These are phyloP conservation scores for Dryas alaskensis DNA, from an alignment of 306 rosid genomes.

Conservation along the genomic window DNA sequence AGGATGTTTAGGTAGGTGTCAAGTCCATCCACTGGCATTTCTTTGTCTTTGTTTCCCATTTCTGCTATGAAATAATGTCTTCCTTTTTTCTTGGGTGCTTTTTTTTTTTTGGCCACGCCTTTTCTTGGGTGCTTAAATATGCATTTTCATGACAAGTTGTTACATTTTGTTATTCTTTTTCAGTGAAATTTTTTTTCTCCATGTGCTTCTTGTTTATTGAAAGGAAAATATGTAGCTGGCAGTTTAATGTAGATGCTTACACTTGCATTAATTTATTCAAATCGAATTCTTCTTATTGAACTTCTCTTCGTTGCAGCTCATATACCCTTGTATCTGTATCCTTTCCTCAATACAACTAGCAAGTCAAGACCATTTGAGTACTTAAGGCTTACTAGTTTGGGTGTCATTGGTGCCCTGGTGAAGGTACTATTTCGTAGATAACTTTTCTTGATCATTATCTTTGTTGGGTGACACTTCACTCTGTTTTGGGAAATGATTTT, in stretches of 20 bases:
- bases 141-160: conserved; percentile 5
- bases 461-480: background rate
- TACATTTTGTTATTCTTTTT: background rate
- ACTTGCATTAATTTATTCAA: background rate
- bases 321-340: conserved; percentile 59
- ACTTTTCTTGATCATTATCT: background rate
- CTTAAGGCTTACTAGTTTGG: conserved; percentile 85
- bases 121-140: background rate
- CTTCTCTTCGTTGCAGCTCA: conserved; percentile 58
- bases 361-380: conserved; percentile 74
- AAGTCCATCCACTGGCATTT: background rate
- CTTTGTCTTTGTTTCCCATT: background rate
- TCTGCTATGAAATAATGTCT: background rate
- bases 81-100: background rate
- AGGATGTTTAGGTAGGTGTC: background rate
- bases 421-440: conserved; percentile 53
- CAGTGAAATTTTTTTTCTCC: background rate
- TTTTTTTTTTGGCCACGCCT: no score
- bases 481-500: background rate
- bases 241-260: background rate
- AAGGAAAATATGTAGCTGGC: background rate
- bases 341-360: conserved; percentile 77
- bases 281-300: background rate
- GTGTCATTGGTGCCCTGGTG: conserved; percentile 88
- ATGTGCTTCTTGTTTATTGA: background rate